A percentile compares a stretch with the other conserved stretches of the same genome.
These are phyloP conservation scores for Trebouxia gelatinosa DNA, from an alignment of 163 green algal genomes.

Conservation along the genomic window DNA sequence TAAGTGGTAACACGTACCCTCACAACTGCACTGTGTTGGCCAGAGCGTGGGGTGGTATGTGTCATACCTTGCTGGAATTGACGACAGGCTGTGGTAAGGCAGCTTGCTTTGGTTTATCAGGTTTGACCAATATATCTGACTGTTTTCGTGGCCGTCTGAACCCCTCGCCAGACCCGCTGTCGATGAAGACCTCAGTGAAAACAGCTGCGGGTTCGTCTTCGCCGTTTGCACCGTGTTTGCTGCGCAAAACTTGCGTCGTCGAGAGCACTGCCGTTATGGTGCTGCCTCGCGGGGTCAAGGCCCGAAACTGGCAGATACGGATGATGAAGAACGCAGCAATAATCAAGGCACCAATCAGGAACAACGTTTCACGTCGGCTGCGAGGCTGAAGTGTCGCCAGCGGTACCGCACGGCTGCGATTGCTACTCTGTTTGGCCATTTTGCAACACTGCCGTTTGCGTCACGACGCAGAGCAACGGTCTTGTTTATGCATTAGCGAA, in stretches of 20 bases:
- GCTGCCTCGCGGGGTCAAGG: slow-evolving; percentile 19
- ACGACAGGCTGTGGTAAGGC: background rate
- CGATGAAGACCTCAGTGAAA: slow-evolving; percentile 45
- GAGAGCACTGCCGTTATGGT: slow-evolving; percentile 31
- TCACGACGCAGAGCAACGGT: too few relatives aligned
- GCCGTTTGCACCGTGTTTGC: slow-evolving; percentile 8
- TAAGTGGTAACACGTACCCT: too few relatives aligned
- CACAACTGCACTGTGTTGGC: too few relatives aligned
- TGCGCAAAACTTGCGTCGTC: slow-evolving; percentile 3
- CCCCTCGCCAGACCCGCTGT: slow-evolving; percentile 15
- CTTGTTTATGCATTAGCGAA: too few relatives aligned
- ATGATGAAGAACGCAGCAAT: slow-evolving; percentile 28
- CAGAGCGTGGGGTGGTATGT: too few relatives aligned
- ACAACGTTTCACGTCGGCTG: slow-evolving; percentile 14
- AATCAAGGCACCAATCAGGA: slow-evolving; percentile 5
- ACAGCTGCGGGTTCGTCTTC: slow-evolving; percentile 34
- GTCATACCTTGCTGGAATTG: background rate
- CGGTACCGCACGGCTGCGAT: background rate
- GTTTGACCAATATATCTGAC: slow-evolving; percentile 28
- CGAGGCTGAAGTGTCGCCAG: background rate
- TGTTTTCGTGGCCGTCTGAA: slow-evolving; percentile 13
- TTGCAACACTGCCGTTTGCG: too few relatives aligned
- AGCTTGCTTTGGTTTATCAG: slow-evolving; percentile 19
- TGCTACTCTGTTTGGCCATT: slow-evolving; percentile 11
- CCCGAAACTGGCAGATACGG: slow-evolving; percentile 22